Conservation (phyloP, 306 rosid species). For the Dryas alaskensis region DNA sequence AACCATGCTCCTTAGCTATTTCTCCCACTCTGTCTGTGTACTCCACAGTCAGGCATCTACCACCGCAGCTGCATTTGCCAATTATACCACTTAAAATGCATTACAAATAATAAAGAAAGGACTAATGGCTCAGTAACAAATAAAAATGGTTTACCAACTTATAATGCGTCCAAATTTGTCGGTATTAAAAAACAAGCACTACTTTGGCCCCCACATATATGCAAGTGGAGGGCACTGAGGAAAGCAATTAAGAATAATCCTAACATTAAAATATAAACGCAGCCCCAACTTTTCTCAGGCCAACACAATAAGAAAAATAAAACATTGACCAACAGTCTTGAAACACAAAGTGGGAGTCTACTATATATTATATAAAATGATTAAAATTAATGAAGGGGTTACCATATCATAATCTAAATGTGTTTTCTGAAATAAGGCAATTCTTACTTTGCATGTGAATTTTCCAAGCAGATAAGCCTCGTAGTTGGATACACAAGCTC, state of each 20-base stretch:
- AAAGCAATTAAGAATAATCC: not conserved
- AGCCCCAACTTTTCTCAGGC: not conserved
- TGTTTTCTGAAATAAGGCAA: not conserved
- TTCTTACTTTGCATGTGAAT: constrained; percentile 84
- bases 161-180: not conserved
- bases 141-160: not conserved
- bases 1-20: constrained; percentile 76
- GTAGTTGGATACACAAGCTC: constrained; percentile 72
- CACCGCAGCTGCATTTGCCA: constrained; percentile 70
- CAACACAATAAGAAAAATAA: not conserved
- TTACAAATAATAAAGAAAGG: not conserved
- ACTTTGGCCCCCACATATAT: not conserved
- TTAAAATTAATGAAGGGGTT: not conserved
- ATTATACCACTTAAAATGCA: not conserved
- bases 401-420: not conserved
- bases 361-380: not conserved
- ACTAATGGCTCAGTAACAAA: not conserved
- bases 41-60: constrained; percentile 77
- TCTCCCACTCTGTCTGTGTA: constrained; percentile 85
- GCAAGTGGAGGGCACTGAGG: not conserved
- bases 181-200: not conserved
- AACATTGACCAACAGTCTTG: not conserved
- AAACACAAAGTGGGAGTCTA: not conserved
- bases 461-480: constrained; percentile 90
- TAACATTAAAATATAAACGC: not conserved